phyloP scores from a whole-genome alignment of 1,284 basidiomycete species.

The Cryptococcus amylolentus region DNA sequence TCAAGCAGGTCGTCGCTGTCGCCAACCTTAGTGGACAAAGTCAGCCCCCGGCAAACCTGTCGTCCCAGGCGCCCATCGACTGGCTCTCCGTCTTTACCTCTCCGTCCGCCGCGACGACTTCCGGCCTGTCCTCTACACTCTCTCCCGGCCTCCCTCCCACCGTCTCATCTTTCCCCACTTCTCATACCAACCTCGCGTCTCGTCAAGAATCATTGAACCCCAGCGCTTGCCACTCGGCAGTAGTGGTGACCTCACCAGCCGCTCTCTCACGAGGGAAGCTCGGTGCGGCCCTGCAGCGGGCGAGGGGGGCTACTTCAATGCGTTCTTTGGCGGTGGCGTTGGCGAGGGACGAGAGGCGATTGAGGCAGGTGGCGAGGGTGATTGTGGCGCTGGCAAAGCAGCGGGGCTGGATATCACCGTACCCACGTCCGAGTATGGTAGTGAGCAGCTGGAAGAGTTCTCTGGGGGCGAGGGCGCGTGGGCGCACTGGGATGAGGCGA shows the following conservation, averaged over 20 bases:
- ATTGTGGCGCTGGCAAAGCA: conserved; percentile 39
- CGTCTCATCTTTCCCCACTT: conserved; percentile 8
- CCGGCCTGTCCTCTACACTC: conserved; percentile 25
- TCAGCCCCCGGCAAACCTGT: background rate
- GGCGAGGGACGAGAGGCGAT: conserved; percentile 18
- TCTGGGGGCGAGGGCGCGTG: background rate
- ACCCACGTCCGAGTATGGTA: background rate
- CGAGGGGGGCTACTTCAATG: conserved; percentile 28
- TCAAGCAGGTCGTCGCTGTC: conserved; percentile 38
- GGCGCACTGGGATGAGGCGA: conserved; percentile 1
- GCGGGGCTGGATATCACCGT: conserved; percentile 27
- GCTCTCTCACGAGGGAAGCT: conserved; percentile 12
- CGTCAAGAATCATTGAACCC: conserved; percentile 20
- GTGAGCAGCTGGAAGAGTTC: background rate
- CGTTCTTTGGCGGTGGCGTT: conserved; percentile 15
- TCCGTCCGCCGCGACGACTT: background rate
- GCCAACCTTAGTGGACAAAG: conserved; percentile 19
- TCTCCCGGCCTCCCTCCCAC: conserved; percentile 23
- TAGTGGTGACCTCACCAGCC: conserved; percentile 36
- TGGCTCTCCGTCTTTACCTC: background rate
- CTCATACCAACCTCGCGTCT: conserved; percentile 1
- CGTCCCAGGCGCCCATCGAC: background rate
- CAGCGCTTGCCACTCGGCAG: conserved; percentile 47
- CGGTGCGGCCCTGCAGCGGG: conserved; percentile 45
- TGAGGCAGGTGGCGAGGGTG: conserved; percentile 37